phyloP scores from a whole-genome alignment of 768 basidiomycete species.

The Cyclocybe cylindracea region DNA sequence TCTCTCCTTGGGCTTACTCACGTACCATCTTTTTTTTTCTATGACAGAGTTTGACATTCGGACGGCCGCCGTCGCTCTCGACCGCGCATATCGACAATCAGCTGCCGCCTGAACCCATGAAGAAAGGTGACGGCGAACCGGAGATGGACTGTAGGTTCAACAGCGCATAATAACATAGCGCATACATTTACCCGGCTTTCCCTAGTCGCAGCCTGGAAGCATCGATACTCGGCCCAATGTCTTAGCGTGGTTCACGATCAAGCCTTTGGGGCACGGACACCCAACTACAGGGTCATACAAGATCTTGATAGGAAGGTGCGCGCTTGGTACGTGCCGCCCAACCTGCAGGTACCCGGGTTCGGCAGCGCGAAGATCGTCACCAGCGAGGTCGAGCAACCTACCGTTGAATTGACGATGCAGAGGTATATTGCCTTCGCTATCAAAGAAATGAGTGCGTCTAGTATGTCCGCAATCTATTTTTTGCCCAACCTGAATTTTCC shows the following conservation, averaged over 20 bases:
- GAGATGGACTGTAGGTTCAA: constrained; percentile 64
- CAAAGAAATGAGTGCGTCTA: constrained; percentile 62
- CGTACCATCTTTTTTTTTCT: background rate
- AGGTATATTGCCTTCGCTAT: constrained; percentile 67
- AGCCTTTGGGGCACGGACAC: constrained; percentile 63
- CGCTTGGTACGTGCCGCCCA: constrained; percentile 62
- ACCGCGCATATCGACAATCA: constrained; percentile 57
- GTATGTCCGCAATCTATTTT: background rate
- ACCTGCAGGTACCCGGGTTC: constrained; percentile 66
- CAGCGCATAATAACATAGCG: constrained; percentile 1
- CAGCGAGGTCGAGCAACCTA: constrained; percentile 43
- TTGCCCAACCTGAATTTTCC: background rate
- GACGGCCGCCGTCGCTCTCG: constrained; percentile 67
- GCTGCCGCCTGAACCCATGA: constrained; percentile 47
- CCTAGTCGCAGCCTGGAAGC: constrained; percentile 69
- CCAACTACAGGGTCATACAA: constrained; percentile 60
- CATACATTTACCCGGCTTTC: constrained; percentile 3
- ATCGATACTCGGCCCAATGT: constrained; percentile 62
- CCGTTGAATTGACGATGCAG: constrained; percentile 65
- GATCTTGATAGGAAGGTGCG: constrained; percentile 70
- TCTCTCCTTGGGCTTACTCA: constrained; percentile 1
- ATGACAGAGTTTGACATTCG: constrained; percentile 66
- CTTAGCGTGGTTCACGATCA: constrained; percentile 66
- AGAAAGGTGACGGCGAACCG: constrained; percentile 46
- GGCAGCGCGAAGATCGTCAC: constrained; percentile 42